phyloP scores from a whole-genome alignment of 2,329 filamentous ascomycete species.

The Xylogone sp. region DNA sequence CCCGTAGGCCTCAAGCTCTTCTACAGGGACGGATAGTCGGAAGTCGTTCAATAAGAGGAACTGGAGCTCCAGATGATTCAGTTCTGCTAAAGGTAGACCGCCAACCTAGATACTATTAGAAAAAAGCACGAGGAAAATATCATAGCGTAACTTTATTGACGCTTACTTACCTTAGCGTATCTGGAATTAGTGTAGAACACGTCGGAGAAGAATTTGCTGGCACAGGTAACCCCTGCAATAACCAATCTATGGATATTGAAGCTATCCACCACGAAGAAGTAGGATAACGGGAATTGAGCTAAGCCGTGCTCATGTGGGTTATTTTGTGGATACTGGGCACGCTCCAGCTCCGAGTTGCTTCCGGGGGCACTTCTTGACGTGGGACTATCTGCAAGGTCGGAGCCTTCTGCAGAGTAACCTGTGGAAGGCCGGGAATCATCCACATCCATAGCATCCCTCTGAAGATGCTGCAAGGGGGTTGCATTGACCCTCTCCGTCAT shows the following conservation, averaged over 20 bases:
- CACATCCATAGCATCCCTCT: constrained; percentile 29
- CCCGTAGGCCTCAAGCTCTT: constrained; percentile 94
- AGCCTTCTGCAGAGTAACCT: constrained; percentile 24
- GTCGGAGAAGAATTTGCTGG: constrained; percentile 98
- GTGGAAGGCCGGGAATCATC: constrained; percentile 23
- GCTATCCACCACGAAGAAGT: constrained; percentile 94
- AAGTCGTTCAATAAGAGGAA: constrained; percentile 97
- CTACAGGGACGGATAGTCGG: constrained; percentile 84
- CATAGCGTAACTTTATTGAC: constrained; percentile 9
- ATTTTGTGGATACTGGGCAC: constrained; percentile 22
- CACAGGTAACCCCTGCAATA: constrained; percentile 95
- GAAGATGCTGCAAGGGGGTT: constrained; percentile 65
- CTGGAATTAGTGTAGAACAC: constrained; percentile 99
- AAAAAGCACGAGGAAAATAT: constrained; percentile 1
- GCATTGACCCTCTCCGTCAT: constrained; percentile 97
- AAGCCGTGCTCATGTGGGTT: constrained; percentile 15
- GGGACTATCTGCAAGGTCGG: constrained; percentile 25
- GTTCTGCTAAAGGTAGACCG: constrained; percentile 82
- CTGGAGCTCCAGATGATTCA: constrained; percentile 95
- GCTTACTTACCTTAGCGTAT: constrained; percentile 85
- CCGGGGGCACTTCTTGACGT: constrained; percentile 23
- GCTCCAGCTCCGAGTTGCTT: constrained; percentile 20
- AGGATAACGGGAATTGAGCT: constrained; percentile 41
- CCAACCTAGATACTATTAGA: constrained; percentile 66
- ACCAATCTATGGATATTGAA: constrained; percentile 98